phyloP scores from a whole-genome alignment of 352 stramenopile species.

The Phytopythium helicoides region DNA sequence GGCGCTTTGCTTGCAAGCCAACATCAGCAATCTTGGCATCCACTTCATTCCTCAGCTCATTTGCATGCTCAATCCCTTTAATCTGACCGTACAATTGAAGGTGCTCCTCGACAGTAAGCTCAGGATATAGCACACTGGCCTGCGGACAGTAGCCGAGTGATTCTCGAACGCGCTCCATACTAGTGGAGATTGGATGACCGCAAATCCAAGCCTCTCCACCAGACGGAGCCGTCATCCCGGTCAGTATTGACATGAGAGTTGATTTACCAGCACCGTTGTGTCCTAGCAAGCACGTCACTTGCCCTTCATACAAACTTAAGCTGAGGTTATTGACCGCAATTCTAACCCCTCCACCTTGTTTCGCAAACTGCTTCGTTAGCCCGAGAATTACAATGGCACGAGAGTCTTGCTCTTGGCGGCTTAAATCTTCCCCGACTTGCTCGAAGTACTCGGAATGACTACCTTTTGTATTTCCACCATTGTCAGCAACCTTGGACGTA shows the following conservation, averaged over 20 bases:
- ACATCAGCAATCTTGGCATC: conserved; percentile 84
- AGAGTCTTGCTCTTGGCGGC: conserved; percentile 47
- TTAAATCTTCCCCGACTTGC: conserved; percentile 28
- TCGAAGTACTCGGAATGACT: conserved; percentile 16
- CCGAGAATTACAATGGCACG: conserved; percentile 55
- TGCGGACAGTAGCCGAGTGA: conserved; percentile 96
- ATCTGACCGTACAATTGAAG: conserved; percentile 92
- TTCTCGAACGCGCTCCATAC: conserved; percentile 88
- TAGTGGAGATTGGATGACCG: conserved; percentile 47
- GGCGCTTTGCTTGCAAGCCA: conserved; percentile 87
- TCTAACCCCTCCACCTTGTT: conserved; percentile 54
- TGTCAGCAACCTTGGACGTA: conserved; percentile 10
- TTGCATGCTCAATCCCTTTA: conserved; percentile 86
- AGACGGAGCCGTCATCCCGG: conserved; percentile 59
- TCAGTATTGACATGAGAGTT: conserved; percentile 81
- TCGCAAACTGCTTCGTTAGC: conserved; percentile 78
- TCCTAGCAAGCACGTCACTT: conserved; percentile 93
- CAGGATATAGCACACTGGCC: conserved; percentile 95
- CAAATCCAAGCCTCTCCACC: conserved; percentile 54
- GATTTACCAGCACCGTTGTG: conserved; percentile 96
- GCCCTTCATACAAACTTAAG: conserved; percentile 90
- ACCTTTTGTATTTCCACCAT: not conserved
- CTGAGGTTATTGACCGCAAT: conserved; percentile 85
- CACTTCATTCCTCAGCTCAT: conserved; percentile 18
- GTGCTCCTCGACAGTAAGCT: conserved; percentile 96